Conservation (phyloP, 257 asterid genomes). For the Gynochthodes officinalis region DNA sequence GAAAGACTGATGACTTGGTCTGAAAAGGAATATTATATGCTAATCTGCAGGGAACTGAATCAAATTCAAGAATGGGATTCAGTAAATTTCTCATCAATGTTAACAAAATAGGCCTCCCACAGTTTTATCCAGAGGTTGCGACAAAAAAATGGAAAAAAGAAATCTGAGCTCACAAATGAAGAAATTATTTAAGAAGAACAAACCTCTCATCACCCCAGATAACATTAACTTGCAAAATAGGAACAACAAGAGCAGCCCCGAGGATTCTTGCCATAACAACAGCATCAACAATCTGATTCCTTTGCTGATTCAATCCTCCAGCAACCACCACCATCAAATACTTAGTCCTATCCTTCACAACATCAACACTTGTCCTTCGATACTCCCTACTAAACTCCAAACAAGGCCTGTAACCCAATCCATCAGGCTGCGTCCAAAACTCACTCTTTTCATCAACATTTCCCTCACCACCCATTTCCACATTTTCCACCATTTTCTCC, state of each 20-base stretch:
- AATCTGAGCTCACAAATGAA: constrained; percentile 10
- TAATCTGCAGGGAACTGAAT: neutral
- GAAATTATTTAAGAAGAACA: constrained; percentile 22
- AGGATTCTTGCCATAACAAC: constrained; percentile 92
- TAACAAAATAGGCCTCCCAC: neutral
- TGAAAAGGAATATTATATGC: no score
- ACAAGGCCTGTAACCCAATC: constrained; percentile 85
- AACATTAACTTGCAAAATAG: constrained; percentile 88
- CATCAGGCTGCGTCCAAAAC: constrained; percentile 95
- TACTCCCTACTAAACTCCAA: constrained; percentile 61
- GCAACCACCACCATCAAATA: constrained; percentile 86
- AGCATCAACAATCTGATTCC: constrained; percentile 98
- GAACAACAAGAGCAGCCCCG: constrained; percentile 95
- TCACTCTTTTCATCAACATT: constrained; percentile 33
- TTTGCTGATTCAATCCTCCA: constrained; percentile 96
- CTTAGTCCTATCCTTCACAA: constrained; percentile 61
- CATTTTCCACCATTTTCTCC: constrained; percentile 2
- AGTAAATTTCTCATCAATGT: neutral
- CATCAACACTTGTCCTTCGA: constrained; percentile 33
- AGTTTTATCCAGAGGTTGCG: neutral
- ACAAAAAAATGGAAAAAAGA: neutral
- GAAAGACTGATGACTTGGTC: neutral
- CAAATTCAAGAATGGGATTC: neutral
- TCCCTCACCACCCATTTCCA: constrained; percentile 5
- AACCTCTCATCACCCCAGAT: constrained; percentile 99